Evolutionary conservation across 331 rosid genomes (phyloP).

Genomic region (Saraca asoca): DNA sequence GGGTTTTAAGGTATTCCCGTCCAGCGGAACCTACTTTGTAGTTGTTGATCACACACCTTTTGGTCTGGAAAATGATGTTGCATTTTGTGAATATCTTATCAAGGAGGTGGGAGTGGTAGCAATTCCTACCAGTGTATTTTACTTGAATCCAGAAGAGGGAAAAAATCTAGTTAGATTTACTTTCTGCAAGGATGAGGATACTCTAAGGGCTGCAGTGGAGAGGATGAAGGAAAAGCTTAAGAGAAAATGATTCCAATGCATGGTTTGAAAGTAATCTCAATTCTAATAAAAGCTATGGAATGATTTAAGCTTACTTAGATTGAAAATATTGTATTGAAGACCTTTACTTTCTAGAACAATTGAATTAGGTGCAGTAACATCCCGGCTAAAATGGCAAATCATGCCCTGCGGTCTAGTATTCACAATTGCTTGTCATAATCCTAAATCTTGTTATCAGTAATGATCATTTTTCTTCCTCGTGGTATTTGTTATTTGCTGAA

Average conservation of each 20-base stretch:
- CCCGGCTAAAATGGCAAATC: conserved; percentile 4
- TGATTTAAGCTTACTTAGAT: too few species aligned
- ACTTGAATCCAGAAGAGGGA: conserved; percentile 91
- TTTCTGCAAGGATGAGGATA: conserved; percentile 87
- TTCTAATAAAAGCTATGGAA: too few species aligned
- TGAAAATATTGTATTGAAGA: conserved; percentile 1
- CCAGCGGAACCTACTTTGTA: conserved; percentile 85
- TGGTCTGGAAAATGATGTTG: conserved; percentile 73
- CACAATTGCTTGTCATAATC: not conserved
- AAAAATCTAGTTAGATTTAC: conserved; percentile 85
- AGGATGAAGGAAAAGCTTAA: conserved; percentile 84
- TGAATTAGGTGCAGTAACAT: conserved; percentile 25
- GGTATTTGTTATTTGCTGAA: not conserved
- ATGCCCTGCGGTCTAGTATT: conserved; percentile 25
- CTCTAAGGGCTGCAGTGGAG: conserved; percentile 80
- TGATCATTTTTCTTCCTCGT: not conserved
- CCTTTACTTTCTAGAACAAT: conserved; percentile 9
- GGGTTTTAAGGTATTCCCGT: conserved; percentile 82
- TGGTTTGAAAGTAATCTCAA: not conserved
- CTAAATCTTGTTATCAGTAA: not conserved
- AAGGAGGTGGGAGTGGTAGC: conserved; percentile 97
- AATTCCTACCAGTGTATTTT: conserved; percentile 89
- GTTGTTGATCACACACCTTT: conserved; percentile 93
- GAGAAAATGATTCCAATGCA: conserved; percentile 38
- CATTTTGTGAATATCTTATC: conserved; percentile 85